Evolutionary conservation across 1,284 basidiomycete genomes (phyloP).

Genomic region (Microbotryum saponariae): DNA sequence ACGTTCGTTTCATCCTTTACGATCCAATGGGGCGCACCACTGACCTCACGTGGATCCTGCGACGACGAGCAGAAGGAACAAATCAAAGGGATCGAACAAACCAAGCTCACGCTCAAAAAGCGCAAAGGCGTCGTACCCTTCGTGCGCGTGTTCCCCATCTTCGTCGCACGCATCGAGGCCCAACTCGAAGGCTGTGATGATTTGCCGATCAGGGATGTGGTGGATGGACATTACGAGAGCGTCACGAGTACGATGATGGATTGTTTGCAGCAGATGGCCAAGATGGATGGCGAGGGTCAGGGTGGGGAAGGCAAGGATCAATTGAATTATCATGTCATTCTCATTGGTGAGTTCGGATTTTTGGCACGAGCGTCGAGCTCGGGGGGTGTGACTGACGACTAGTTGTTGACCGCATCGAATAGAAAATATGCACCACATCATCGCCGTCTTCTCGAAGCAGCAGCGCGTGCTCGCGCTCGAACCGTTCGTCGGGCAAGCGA

Average conservation of each 20-base stretch:
- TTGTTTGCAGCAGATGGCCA: constrained; percentile 86
- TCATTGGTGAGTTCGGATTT: constrained; percentile 64
- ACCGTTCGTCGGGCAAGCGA: constrained; percentile 64
- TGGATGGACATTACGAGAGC: constrained; percentile 77
- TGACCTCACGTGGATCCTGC: too few species aligned
- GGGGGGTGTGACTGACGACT: not conserved
- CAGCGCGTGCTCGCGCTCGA: constrained; percentile 45
- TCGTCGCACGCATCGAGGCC: constrained; percentile 72
- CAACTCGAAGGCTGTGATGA: constrained; percentile 73
- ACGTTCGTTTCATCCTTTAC: too few species aligned
- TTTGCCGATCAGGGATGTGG: constrained; percentile 66
- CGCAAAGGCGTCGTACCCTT: constrained; percentile 88
- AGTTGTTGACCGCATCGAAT: not conserved
- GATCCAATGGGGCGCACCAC: too few species aligned
- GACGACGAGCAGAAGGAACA: constrained; percentile 52
- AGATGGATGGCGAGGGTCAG: constrained; percentile 56
- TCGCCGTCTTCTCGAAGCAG: constrained; percentile 44
- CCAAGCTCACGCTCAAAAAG: constrained; percentile 83
- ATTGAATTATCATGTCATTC: constrained; percentile 88
- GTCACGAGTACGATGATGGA: constrained; percentile 87
- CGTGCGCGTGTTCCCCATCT: constrained; percentile 81
- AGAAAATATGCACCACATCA: constrained; percentile 96
- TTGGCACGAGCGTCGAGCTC: not conserved
- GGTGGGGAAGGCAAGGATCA: constrained; percentile 84
- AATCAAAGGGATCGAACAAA: constrained; percentile 80